Percentiles rank a stretch among this genome's conserved stretches.
Conservation (phyloP, 371 early-diverging fungal species). For the Choanephora cucurbitarum region DNA sequence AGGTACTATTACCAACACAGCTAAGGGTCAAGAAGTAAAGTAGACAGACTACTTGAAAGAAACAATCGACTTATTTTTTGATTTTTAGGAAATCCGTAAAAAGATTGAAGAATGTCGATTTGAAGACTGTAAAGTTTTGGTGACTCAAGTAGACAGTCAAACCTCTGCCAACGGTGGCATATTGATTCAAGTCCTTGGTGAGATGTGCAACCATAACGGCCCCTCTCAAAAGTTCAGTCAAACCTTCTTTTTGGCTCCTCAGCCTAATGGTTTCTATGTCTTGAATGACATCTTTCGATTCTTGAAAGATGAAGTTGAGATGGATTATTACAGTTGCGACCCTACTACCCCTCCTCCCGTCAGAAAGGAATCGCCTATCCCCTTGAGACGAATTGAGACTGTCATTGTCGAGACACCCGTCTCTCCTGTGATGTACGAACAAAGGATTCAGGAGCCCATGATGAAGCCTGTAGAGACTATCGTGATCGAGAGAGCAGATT, state of each 20-base stretch:
- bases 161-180: conserved; percentile 78
- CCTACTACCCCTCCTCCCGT: background rate
- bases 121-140: conserved; percentile 81
- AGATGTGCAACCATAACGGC: conserved; percentile 83
- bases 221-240: conserved; percentile 88
- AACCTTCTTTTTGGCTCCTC: conserved; percentile 91
- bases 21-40: conserved; percentile 41
- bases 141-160: conserved; percentile 90
- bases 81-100: conserved; percentile 72
- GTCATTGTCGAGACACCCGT: background rate
- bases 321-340: conserved; percentile 51
- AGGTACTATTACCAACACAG: conserved; percentile 57
- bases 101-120: conserved; percentile 75
- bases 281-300: conserved; percentile 95
- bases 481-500: background rate
- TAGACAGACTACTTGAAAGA: background rate
- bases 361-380: background rate
- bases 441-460: no score
- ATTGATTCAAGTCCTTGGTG: conserved; percentile 90
- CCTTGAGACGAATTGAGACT: background rate
- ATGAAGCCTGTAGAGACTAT: background rate
- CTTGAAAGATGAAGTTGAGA: conserved; percentile 76
- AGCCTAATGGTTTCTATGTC: conserved; percentile 90
- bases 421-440: background rate
- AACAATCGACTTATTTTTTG: background rate